Conservation (phyloP, 306 rosid species). For the Prunus salicina region DNA sequence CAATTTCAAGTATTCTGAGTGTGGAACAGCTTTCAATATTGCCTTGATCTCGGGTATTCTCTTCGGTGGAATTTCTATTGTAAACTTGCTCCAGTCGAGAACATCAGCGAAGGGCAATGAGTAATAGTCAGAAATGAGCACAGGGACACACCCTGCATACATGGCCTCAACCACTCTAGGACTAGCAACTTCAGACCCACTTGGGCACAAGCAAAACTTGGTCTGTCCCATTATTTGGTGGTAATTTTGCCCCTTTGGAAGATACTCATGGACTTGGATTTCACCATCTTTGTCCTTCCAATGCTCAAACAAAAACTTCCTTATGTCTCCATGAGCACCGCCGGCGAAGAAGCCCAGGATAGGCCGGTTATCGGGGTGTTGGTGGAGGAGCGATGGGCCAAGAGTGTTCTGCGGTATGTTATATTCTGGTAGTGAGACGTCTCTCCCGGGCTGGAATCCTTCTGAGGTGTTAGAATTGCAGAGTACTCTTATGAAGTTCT, state of each 20-base stretch:
- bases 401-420: conserved; percentile 18
- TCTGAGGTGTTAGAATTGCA: conserved; percentile 42
- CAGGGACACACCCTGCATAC: conserved; percentile 39
- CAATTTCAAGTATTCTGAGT: conserved; percentile 21
- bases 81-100: conserved; percentile 42
- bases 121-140: conserved; percentile 29
- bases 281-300: conserved; percentile 28
- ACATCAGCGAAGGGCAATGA: conserved; percentile 33
- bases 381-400: conserved; percentile 20
- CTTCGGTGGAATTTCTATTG: conserved; percentile 25
- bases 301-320: conserved; percentile 30
- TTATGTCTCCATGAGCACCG: conserved; percentile 36
- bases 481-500: conserved; percentile 32
- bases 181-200: conserved; percentile 45
- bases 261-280: conserved; percentile 33
- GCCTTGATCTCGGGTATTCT: conserved; percentile 36
- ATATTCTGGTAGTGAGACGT: conserved; percentile 34
- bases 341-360: conserved; percentile 43
- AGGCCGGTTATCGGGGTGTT: conserved; percentile 14
- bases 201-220: conserved; percentile 43
- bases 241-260: conserved; percentile 29
- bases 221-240: conserved; percentile 28
- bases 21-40: conserved; percentile 24
- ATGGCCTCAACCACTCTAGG: conserved; percentile 46
- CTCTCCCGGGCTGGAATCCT: conserved; percentile 37